phyloP scores from a whole-genome alignment of 805 yeast species.

The Cyberlindnera maritima region DNA sequence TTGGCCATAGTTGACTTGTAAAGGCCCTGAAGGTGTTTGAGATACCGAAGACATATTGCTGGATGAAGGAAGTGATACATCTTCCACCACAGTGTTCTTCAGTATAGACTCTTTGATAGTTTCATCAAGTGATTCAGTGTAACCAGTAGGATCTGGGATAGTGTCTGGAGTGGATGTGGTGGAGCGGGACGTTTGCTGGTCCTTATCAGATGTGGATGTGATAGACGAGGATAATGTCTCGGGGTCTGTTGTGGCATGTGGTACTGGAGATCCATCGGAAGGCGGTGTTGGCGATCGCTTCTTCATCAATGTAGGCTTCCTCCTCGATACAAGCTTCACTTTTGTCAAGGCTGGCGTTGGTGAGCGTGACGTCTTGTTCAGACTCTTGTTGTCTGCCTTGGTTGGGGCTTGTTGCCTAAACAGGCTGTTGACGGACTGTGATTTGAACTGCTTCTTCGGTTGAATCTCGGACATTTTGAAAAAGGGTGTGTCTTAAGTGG shows the following conservation, averaged over 20 bases:
- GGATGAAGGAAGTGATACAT: background rate
- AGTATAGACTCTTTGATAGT: too few species aligned
- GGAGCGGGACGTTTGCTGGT: background rate
- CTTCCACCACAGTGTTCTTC: too few species aligned
- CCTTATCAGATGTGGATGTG: background rate
- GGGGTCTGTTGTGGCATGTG: background rate
- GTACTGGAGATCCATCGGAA: background rate
- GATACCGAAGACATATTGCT: background rate
- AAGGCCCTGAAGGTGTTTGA: background rate
- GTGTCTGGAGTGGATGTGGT: too few species aligned
- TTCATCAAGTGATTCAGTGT: too few species aligned
- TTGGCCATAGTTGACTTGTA: background rate
- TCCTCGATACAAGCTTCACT: conserved; percentile 22
- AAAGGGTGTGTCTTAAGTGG: background rate
- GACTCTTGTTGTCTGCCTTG: background rate
- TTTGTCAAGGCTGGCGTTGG: conserved; percentile 20
- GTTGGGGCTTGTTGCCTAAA: conserved; percentile 23
- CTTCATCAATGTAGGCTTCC: conserved; percentile 7
- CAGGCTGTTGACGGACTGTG: conserved; percentile 28
- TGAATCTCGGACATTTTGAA: conserved; percentile 2
- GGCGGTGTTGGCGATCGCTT: conserved; percentile 7
- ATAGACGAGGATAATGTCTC: background rate
- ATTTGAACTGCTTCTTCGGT: conserved; percentile 29
- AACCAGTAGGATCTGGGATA: too few species aligned
- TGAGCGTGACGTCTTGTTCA: conserved; percentile 9